phyloP scores from a whole-genome alignment of 805 yeast species.

The Isabelozyma rhagii region DNA sequence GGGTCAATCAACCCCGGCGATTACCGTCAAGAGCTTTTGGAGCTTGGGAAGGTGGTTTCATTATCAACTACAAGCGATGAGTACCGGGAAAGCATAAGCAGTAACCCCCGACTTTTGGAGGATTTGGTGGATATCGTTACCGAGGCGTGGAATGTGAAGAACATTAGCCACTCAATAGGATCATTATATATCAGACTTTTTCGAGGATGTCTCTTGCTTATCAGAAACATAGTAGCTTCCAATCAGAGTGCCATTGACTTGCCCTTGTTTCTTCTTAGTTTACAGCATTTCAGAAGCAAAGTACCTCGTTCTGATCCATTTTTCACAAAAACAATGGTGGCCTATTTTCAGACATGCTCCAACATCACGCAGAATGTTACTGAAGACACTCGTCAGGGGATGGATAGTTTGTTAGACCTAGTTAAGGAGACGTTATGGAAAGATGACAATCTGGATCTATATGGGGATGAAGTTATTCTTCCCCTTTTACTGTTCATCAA shows the following conservation, averaged over 20 bases:
- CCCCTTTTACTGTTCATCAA: conserved; percentile 4
- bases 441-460: conserved; percentile 1
- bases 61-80: conserved; percentile 3
- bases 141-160: conserved; percentile 2
- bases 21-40: not conserved
- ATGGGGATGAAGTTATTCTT: conserved; percentile 5
- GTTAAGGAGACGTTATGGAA: conserved; percentile 4
- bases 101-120: not conserved
- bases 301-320: conserved; percentile 5
- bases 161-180: not conserved
- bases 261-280: conserved; percentile 2
- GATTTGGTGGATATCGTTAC: conserved; percentile 5
- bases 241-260: conserved; percentile 5
- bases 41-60: conserved; percentile 3
- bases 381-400: not conserved
- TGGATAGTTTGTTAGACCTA: conserved; percentile 2
- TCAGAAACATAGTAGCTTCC: conserved; percentile 42
- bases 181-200: conserved; percentile 26
- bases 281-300: conserved; percentile 4
- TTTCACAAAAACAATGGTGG: conserved; percentile 10
- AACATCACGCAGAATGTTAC: conserved; percentile 11
- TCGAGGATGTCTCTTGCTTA: conserved; percentile 48
- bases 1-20: not conserved
- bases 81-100: conserved; percentile 2
- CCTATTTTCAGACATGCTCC: conserved; percentile 21